phyloP scores from a whole-genome alignment of 345 rosid genomes.

The Pelargonium nanum region DNA sequence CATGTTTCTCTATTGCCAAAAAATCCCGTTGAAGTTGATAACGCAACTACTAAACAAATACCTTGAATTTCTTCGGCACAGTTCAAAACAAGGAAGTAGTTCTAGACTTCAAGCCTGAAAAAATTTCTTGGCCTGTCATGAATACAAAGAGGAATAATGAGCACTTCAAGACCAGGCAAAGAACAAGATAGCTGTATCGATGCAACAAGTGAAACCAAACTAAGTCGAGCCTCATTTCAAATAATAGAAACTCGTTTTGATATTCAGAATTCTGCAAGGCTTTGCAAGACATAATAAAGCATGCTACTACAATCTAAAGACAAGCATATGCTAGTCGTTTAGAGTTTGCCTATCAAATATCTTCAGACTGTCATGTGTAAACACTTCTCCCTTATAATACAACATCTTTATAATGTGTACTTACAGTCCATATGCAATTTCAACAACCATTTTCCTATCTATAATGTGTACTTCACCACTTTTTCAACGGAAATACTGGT shows the following conservation, averaged over 20 bases:
- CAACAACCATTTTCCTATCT: too few species aligned
- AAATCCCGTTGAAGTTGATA: too few species aligned
- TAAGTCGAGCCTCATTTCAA: background rate
- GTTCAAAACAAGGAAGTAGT: background rate
- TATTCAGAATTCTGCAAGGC: too few species aligned
- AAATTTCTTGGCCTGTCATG: background rate
- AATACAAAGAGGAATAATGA: background rate
- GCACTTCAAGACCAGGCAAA: background rate
- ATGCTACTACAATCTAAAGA: background rate
- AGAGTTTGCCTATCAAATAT: too few species aligned
- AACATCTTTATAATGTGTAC: too few species aligned
- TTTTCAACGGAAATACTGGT: too few species aligned
- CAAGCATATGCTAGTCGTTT: background rate
- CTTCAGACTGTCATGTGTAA: background rate
- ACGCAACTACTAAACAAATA: background rate
- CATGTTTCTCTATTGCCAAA: too few species aligned
- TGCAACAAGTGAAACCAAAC: background rate
- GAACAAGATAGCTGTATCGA: background rate
- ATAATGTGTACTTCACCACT: too few species aligned
- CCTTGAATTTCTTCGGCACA: background rate
- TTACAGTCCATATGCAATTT: too few species aligned
- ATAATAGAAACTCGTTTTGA: background rate
- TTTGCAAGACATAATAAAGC: too few species aligned
- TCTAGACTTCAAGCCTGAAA: background rate
- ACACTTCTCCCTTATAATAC: background rate